A percentile compares a stretch with the other conserved stretches of the same genome.
These are phyloP conservation scores for Taphrina confusa DNA, from an alignment of 1,139 yeast genomes.

Conservation along the genomic window DNA sequence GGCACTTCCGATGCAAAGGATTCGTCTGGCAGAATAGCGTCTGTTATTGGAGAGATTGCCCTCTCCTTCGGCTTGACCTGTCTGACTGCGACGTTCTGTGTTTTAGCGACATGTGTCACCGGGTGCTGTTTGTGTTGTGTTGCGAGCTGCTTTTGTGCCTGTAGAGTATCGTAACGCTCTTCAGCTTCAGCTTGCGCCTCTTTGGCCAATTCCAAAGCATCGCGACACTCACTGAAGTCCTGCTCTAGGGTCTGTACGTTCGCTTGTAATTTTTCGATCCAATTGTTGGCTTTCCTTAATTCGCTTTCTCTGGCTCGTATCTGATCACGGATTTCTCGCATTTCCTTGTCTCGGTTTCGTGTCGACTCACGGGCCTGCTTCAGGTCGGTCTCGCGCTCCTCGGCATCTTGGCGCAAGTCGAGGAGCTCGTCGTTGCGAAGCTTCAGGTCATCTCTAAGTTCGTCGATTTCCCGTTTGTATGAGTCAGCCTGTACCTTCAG, in stretches of 20 bases:
- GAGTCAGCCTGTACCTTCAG: slow-evolving; percentile 28
- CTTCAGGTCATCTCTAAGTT: slow-evolving; percentile 17
- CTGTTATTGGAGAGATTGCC: not conserved
- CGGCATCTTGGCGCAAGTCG: slow-evolving; percentile 24
- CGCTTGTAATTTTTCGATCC: slow-evolving; percentile 19
- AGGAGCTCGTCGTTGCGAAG: slow-evolving; percentile 24
- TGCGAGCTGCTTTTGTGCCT: slow-evolving; percentile 20
- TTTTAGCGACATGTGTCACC: not conserved
- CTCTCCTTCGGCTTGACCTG: not conserved
- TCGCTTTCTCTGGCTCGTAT: slow-evolving; percentile 25
- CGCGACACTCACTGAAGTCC: slow-evolving; percentile 14
- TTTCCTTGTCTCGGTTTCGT: slow-evolving; percentile 20
- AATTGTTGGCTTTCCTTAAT: slow-evolving; percentile 17
- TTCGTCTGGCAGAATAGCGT: not conserved
- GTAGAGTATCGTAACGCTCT: slow-evolving; percentile 22
- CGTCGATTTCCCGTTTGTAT: slow-evolving; percentile 23
- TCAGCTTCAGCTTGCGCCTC: slow-evolving; percentile 20
- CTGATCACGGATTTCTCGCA: slow-evolving; percentile 20
- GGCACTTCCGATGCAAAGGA: slow-evolving; percentile 7
- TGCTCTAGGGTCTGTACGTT: slow-evolving; percentile 3
- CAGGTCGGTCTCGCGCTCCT: slow-evolving; percentile 17
- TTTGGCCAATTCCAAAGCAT: slow-evolving; percentile 11
- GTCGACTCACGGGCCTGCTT: slow-evolving; percentile 20
- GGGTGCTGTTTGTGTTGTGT: not conserved
- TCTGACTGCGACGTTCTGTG: not conserved